Evolutionary conservation across 139 green algal genomes (phyloP), one percentile per base, ranked within the genome.

Genomic region (Chlamydomonas urium): DNA sequence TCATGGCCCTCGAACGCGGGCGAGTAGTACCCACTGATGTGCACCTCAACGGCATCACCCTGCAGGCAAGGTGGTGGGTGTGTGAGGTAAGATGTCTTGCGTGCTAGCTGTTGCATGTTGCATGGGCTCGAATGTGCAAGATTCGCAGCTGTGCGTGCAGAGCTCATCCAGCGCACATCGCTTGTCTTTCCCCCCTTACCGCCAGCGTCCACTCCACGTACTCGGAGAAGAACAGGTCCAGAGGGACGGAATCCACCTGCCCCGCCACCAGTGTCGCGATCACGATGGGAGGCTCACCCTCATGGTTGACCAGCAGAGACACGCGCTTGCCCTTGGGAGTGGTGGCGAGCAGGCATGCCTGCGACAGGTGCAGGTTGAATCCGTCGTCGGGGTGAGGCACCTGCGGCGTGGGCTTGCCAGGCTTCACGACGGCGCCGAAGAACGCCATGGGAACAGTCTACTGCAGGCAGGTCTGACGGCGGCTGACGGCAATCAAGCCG

Each of bases 21-120:
- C 31, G 90, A 81, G 66, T 83, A 89, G 77, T 94, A 96, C 3
- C 92, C 92, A 4, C 83, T 89, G 3, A 97, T 68, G 79, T 97
- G 90, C 24, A 96, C 79, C 2, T 71, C 45, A 26, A 38, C 42
- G 31, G 42, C 38, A 62, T 62, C n/a, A 4, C 66, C 45, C n/a
- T 63, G 26, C 37, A 21, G 47, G 37, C 58, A 4, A 50, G 14
- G 10, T 24, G 42, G 42, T 50, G 42, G 42, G 42, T 8, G 8
- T 24, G 42, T n/a, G n/a, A n/a, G n/a, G n/a, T n/a, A n/a, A n/a
- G n/a, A n/a, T n/a, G n/a, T n/a, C n/a, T n/a, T n/a, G n/a, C n/a
- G 42, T 50, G 14, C 42, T 14, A 50, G 10, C 42, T 8, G 14
- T 24, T 8, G 14, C 8, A 14, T 50, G 42, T 14, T 24, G 8